Evolutionary conservation across 768 basidiomycete genomes (phyloP).

Genomic region (Termitomyces sp.): DNA sequence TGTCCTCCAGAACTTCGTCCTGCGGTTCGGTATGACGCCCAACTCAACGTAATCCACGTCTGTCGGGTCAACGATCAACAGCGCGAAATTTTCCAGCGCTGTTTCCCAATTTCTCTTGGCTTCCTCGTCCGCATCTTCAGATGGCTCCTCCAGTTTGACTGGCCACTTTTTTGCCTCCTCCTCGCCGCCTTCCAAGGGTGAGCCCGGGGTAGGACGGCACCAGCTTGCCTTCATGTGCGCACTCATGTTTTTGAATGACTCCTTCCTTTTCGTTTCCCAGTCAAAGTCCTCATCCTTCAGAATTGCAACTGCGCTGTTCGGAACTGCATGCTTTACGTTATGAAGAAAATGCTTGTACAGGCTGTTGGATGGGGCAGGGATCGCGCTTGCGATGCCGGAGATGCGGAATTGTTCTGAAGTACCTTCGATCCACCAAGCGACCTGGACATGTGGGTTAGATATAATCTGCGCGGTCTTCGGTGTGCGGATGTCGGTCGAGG

Average conservation of each 20-base stretch:
- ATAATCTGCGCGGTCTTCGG: slow-evolving; percentile 60
- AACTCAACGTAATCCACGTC: slow-evolving; percentile 69
- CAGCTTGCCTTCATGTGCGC: slow-evolving; percentile 65
- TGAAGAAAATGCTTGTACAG: slow-evolving; percentile 27
- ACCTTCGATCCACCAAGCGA: slow-evolving; percentile 70
- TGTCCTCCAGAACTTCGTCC: slow-evolving; percentile 48
- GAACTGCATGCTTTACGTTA: slow-evolving; percentile 8
- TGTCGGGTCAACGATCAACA: slow-evolving; percentile 65
- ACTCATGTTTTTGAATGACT: slow-evolving; percentile 54
- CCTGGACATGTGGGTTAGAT: slow-evolving; percentile 44
- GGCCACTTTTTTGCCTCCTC: slow-evolving; percentile 65
- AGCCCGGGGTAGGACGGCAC: slow-evolving; percentile 65
- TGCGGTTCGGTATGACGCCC: slow-evolving; percentile 45
- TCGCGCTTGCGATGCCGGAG: slow-evolving; percentile 45
- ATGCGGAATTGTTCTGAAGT: slow-evolving; percentile 73
- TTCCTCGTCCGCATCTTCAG: slow-evolving; percentile 31
- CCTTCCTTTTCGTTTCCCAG: slow-evolving; percentile 63
- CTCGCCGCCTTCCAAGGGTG: slow-evolving; percentile 38
- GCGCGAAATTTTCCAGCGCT: slow-evolving; percentile 63
- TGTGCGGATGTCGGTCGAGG: slow-evolving; percentile 67
- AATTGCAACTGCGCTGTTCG: slow-evolving; percentile 20
- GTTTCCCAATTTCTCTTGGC: slow-evolving; percentile 40
- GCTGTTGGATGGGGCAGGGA: slow-evolving; percentile 41
- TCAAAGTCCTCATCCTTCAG: slow-evolving; percentile 40
- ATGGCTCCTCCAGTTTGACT: slow-evolving; percentile 39